A percentile compares a stretch with the other conserved stretches of the same genome.
Conservation (phyloP, 129 eudicot genomes). For the Smallanthus sonchifolius region DNA sequence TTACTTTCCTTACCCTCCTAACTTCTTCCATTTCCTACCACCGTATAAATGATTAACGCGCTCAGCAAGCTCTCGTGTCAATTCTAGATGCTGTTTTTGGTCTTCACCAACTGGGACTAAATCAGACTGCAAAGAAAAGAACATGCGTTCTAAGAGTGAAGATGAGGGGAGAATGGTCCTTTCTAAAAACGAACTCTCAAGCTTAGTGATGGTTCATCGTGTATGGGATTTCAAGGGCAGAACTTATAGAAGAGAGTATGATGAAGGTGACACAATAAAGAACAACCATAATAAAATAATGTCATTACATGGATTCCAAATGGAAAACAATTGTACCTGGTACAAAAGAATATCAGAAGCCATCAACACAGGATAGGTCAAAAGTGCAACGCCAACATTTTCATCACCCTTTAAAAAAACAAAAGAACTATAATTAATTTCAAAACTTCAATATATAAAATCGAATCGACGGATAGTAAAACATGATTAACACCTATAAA, state of each 20-base stretch:
- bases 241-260: background rate
- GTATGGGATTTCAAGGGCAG: slow-evolving; percentile 3
- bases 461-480: background rate
- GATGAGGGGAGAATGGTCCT: background rate
- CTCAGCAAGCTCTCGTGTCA: slow-evolving; percentile 94
- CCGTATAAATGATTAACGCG: slow-evolving; percentile 87
- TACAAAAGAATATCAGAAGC: slow-evolving; percentile 97
- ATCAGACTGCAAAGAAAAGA: slow-evolving; percentile 72
- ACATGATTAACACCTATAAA: background rate
- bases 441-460: background rate
- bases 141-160: slow-evolving; percentile 25
- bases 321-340: slow-evolving; percentile 50
- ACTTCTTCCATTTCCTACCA: slow-evolving; percentile 99
- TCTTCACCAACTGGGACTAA: slow-evolving; percentile 99
- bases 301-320: background rate
- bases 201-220: background rate
- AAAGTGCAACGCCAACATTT: slow-evolving; percentile 91
- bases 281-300: background rate
- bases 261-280: background rate
- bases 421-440: background rate
- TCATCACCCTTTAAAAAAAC: slow-evolving; percentile 74
- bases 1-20: slow-evolving; percentile 79
- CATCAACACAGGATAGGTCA: slow-evolving; percentile 98
- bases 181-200: background rate
- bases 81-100: slow-evolving; percentile 95